phyloP scores from a whole-genome alignment of 768 basidiomycete species.

The Tylopilus vinaceipallidus region DNA sequence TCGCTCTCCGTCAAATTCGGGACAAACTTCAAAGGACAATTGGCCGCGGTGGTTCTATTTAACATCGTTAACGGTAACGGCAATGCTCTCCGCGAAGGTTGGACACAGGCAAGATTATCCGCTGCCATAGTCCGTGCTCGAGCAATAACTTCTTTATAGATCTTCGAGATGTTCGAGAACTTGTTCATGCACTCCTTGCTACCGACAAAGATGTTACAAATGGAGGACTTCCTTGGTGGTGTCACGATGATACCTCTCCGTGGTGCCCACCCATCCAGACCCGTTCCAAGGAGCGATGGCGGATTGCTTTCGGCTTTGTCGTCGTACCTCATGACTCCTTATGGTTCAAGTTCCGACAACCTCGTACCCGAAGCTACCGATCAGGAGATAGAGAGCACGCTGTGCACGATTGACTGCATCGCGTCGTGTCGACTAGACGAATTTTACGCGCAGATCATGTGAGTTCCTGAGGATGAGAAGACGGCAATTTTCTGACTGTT shows the following conservation, averaged over 20 bases:
- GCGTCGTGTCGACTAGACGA: conserved; percentile 92
- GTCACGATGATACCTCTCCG: conserved; percentile 89
- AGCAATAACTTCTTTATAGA: conserved; percentile 42
- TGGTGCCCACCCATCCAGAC: conserved; percentile 62
- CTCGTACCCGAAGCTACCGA: conserved; percentile 87
- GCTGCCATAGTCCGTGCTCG: background rate
- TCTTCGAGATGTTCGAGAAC: conserved; percentile 98
- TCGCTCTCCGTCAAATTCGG: conserved; percentile 92
- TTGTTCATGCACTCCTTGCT: conserved; percentile 92
- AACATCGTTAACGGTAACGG: conserved; percentile 97
- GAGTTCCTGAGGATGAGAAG: conserved; percentile 31
- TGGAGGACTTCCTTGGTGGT: conserved; percentile 98
- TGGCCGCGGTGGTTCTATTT: conserved; percentile 96
- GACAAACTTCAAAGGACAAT: conserved; percentile 90
- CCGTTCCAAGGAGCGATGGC: conserved; percentile 71
- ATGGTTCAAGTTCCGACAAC: conserved; percentile 69
- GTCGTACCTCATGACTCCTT: conserved; percentile 95
- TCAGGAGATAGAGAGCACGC: conserved; percentile 87
- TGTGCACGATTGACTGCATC: conserved; percentile 94
- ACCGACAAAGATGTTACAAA: conserved; percentile 87
- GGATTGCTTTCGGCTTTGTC: conserved; percentile 92
- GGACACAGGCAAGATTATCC: conserved; percentile 68
- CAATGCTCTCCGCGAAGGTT: conserved; percentile 89
- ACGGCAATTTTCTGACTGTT: conserved; percentile 8
- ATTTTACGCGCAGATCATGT: conserved; percentile 92